Conservation (phyloP, 352 stramenopile species). For the Nothophytophthora sp. region DNA sequence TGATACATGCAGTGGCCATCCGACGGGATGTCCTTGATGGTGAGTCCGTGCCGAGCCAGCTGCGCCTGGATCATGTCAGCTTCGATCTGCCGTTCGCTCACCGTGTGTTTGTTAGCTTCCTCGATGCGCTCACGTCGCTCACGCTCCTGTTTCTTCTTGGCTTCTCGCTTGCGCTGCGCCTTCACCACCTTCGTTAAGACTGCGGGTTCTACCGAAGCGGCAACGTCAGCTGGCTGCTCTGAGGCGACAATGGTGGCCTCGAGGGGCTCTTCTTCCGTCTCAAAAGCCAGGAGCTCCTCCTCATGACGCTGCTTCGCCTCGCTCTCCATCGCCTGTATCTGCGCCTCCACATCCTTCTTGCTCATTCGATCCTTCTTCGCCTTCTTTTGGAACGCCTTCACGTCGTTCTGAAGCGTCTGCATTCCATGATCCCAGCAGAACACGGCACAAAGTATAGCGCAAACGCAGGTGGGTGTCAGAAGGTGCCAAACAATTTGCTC, state of each 20-base stretch:
- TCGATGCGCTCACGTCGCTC: conserved; percentile 76
- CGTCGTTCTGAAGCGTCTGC: conserved; percentile 76
- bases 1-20: conserved; percentile 99
- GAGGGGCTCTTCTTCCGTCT: conserved; percentile 8
- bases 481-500: not conserved
- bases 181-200: conserved; percentile 45
- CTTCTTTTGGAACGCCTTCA: conserved; percentile 85
- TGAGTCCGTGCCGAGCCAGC: conserved; percentile 49
- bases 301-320: conserved; percentile 60
- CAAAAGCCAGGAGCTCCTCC: conserved; percentile 43
- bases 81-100: conserved; percentile 84
- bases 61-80: conserved; percentile 69
- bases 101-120: conserved; percentile 75
- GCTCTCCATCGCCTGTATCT: conserved; percentile 58
- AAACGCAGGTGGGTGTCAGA: not conserved
- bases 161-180: conserved; percentile 72
- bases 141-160: conserved; percentile 75
- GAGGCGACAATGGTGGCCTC: conserved; percentile 1
- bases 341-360: conserved; percentile 72
- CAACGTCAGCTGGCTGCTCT: not conserved
- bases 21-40: conserved; percentile 93
- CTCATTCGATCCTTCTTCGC: conserved; percentile 81
- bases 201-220: not conserved
- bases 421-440: not conserved
- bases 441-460: no score